phyloP scores from a whole-genome alignment of 2,329 filamentous ascomycete species.

The Trichothecium roseum region DNA sequence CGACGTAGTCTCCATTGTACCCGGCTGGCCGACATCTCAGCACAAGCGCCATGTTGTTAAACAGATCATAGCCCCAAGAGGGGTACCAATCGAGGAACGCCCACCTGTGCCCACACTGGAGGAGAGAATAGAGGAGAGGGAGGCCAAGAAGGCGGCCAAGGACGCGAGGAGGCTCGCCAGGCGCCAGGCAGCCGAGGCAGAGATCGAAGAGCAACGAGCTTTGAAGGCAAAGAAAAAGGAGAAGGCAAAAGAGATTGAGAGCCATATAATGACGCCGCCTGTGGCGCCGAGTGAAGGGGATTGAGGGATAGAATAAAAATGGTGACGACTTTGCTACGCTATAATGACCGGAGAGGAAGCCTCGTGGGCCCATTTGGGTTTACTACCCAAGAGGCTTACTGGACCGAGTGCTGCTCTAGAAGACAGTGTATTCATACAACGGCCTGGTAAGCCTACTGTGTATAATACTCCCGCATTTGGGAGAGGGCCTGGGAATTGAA shows the following conservation, averaged over 20 bases:
- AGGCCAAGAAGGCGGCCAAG: conserved; percentile 46
- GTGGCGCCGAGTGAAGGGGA: no score
- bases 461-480: no score
- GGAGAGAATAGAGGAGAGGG: conserved; percentile 45
- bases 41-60: conserved; percentile 66
- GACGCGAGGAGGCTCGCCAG: conserved; percentile 36
- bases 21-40: conserved; percentile 54
- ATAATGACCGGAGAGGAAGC: no score
- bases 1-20: conserved; percentile 63
- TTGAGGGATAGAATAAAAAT: no score
- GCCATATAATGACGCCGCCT: no score
- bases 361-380: no score
- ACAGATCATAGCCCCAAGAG: conserved; percentile 60
- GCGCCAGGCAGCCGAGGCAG: conserved; percentile 10
- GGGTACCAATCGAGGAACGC: conserved; percentile 50
- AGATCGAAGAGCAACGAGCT: conserved; percentile 7
- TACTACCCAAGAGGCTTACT: no score
- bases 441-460: no score
- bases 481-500: no score
- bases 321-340: no score
- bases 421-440: no score
- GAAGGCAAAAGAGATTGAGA: conserved; percentile 4
- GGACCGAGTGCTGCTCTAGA: no score
- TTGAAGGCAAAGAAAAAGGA: conserved; percentile 12
- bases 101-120: conserved; percentile 55